Conservation (phyloP, 2,329 filamentous ascomycete genomes). For the Arachnomyces sp. region DNA sequence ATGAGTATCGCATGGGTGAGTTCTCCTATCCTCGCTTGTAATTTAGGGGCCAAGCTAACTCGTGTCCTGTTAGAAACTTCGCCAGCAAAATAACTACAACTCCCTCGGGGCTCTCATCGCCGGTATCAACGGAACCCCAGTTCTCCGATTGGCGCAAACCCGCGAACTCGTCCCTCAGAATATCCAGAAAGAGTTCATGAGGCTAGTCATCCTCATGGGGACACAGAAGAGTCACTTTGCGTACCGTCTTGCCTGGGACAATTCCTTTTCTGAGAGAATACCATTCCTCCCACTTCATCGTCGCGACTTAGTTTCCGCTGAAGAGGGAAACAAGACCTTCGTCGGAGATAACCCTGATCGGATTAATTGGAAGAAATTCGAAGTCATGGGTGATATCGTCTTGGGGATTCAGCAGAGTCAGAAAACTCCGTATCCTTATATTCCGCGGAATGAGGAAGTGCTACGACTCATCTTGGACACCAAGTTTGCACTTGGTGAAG, state of each 20-base stretch:
- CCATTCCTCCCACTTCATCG: slow-evolving; percentile 87
- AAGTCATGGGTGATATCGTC: slow-evolving; percentile 87
- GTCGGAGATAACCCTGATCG: slow-evolving; percentile 62
- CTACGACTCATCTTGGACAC: slow-evolving; percentile 72
- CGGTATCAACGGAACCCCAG: slow-evolving; percentile 78
- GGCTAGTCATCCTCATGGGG: slow-evolving; percentile 84
- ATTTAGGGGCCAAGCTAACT: slow-evolving; percentile 9
- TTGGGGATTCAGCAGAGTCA: slow-evolving; percentile 88
- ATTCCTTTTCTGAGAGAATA: slow-evolving; percentile 80
- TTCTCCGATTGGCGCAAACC: slow-evolving; percentile 76
- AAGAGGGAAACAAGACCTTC: slow-evolving; percentile 87
- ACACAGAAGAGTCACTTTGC: slow-evolving; percentile 87
- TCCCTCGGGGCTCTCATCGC: slow-evolving; percentile 88
- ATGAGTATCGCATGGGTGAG: slow-evolving; percentile 67
- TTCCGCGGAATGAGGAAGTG: slow-evolving; percentile 60
- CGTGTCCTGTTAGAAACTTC: slow-evolving; percentile 52
- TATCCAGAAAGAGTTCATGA: slow-evolving; percentile 74
- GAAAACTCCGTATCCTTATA: slow-evolving; percentile 67
- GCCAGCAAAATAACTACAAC: slow-evolving; percentile 94
- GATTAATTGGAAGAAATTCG: slow-evolving; percentile 98
- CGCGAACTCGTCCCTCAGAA: slow-evolving; percentile 63
- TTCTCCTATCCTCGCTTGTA: slow-evolving; percentile 1
- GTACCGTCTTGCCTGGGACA: slow-evolving; percentile 96
- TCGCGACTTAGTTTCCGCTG: slow-evolving; percentile 81
- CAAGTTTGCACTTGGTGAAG: slow-evolving; percentile 74